Evolutionary conservation across 1,139 yeast genomes (phyloP).

Genomic region (Taphrina confusa): DNA sequence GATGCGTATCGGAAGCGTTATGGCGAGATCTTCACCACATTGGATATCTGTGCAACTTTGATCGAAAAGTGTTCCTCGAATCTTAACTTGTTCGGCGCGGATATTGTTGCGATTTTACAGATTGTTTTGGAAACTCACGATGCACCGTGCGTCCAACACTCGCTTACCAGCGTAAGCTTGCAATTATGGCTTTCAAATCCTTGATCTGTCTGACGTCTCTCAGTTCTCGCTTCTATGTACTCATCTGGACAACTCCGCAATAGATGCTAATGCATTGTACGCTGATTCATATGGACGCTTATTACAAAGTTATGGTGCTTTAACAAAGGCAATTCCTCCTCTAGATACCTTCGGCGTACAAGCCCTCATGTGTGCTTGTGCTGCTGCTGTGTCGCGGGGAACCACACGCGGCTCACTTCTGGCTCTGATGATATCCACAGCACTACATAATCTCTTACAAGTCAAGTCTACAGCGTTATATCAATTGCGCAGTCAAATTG

Average conservation of each 20-base stretch:
- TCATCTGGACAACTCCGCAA: conserved; percentile 65
- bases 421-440: neutral
- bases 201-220: neutral
- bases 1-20: conserved; percentile 63
- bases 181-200: too few relatives aligned
- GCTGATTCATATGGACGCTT: conserved; percentile 55
- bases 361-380: conserved; percentile 13
- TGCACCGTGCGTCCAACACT: conserved; percentile 57
- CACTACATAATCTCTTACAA: neutral
- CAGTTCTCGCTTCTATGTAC: conserved; percentile 61
- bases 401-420: neutral
- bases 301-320: conserved; percentile 41
- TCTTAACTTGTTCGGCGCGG: conserved; percentile 73
- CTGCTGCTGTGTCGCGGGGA: conserved; percentile 1
- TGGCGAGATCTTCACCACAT: conserved; percentile 71
- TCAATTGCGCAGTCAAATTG: conserved; percentile 1
- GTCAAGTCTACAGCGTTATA: conserved; percentile 12
- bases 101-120: conserved; percentile 49
- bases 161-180: conserved; percentile 45
- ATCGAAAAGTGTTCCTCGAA: conserved; percentile 78
- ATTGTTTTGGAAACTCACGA: conserved; percentile 56
- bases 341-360: conserved; percentile 10
- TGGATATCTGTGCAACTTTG: conserved; percentile 67
- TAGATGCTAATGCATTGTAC: conserved; percentile 69
- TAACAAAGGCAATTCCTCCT: conserved; percentile 36